A percentile compares a stretch with the other conserved stretches of the same genome.
These are phyloP conservation scores for Mycosphaerelloides madeirae DNA, from an alignment of 2,329 filamentous ascomycete genomes.

Conservation along the genomic window DNA sequence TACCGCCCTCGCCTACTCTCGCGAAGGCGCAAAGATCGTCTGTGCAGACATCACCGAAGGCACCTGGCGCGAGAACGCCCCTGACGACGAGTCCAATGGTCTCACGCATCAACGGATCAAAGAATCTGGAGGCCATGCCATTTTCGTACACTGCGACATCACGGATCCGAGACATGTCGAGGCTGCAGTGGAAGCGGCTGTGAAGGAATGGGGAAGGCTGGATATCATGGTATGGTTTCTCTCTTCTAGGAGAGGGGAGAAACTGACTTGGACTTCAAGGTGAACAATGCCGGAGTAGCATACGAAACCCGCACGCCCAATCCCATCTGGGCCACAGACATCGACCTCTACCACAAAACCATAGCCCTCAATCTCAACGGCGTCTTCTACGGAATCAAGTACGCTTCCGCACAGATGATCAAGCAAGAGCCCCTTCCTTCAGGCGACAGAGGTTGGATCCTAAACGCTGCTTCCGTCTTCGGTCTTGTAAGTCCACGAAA, in stretches of 20 bases:
- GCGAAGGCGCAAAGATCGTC: slow-evolving; percentile 31
- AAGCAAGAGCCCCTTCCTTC: slow-evolving; percentile 38
- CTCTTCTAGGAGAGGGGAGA: slow-evolving; percentile 23
- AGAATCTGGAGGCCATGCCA: slow-evolving; percentile 14
- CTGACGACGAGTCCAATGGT: slow-evolving; percentile 15
- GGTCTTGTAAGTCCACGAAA: slow-evolving; percentile 24
- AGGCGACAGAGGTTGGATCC: slow-evolving; percentile 47
- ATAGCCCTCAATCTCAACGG: slow-evolving; percentile 35
- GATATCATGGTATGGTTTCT: slow-evolving; percentile 27
- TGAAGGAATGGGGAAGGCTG: slow-evolving; percentile 31
- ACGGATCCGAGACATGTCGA: slow-evolving; percentile 30
- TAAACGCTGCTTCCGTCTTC: slow-evolving; percentile 45
- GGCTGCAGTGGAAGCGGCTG: slow-evolving; percentile 25
- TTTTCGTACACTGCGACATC: slow-evolving; percentile 32
- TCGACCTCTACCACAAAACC: slow-evolving; percentile 44
- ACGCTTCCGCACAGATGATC: slow-evolving; percentile 47
- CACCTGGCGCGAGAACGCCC: slow-evolving; percentile 16
- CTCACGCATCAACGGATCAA: slow-evolving; percentile 18
- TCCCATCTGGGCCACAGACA: slow-evolving; percentile 45
- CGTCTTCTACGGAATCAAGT: slow-evolving; percentile 44
- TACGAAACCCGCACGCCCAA: slow-evolving; percentile 27
- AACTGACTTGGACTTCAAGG: slow-evolving; percentile 27
- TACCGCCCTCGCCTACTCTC: slow-evolving; percentile 31
- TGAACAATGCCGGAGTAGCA: slow-evolving; percentile 36
- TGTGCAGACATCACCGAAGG: slow-evolving; percentile 18